These are phyloP conservation scores for Diaporthe sp. DNA, from an alignment of 2,329 filamentous ascomycete genomes.

Conservation along the genomic window DNA sequence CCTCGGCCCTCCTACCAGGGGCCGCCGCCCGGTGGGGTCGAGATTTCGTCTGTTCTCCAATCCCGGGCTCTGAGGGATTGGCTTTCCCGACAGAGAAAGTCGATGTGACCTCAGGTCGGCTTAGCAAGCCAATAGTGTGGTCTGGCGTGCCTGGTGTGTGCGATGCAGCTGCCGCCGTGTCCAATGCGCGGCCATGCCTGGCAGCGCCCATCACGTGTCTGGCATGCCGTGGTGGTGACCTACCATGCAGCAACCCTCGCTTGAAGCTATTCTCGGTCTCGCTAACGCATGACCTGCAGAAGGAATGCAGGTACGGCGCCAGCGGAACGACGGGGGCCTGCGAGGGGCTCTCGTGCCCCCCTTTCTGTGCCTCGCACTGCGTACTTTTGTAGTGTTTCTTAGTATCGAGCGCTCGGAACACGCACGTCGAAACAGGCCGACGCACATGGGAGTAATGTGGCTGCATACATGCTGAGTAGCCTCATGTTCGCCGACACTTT, in stretches of 20 bases:
- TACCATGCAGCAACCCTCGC: constrained; percentile 10
- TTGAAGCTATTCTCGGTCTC: constrained; percentile 30
- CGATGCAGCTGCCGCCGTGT: background rate
- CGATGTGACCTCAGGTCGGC: constrained; percentile 23
- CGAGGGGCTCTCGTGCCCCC: background rate
- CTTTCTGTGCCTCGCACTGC: background rate
- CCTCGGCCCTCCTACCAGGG: background rate
- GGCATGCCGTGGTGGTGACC: constrained; percentile 8
- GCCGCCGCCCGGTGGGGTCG: constrained; percentile 9
- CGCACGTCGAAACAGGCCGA: constrained; percentile 18
- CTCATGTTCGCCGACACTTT: constrained; percentile 1
- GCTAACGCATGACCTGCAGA: constrained; percentile 37
- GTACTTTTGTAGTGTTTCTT: constrained; percentile 12
- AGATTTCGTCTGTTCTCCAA: background rate
- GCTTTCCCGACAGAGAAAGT: constrained; percentile 18
- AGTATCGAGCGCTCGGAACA: background rate
- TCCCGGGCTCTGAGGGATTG: constrained; percentile 11
- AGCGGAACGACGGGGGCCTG: background rate
- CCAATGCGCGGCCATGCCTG: constrained; percentile 2
- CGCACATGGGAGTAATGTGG: constrained; percentile 17
- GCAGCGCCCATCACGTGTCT: constrained; percentile 30
- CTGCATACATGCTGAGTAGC: constrained; percentile 10
- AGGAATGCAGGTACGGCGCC: constrained; percentile 35
- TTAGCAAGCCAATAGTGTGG: constrained; percentile 25
- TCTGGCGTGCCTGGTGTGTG: constrained; percentile 2